Evolutionary conservation across 2,329 filamentous ascomycete genomes (phyloP), one percentile per base, ranked within the genome.

Genomic region (Fusarium agapanthi): DNA sequence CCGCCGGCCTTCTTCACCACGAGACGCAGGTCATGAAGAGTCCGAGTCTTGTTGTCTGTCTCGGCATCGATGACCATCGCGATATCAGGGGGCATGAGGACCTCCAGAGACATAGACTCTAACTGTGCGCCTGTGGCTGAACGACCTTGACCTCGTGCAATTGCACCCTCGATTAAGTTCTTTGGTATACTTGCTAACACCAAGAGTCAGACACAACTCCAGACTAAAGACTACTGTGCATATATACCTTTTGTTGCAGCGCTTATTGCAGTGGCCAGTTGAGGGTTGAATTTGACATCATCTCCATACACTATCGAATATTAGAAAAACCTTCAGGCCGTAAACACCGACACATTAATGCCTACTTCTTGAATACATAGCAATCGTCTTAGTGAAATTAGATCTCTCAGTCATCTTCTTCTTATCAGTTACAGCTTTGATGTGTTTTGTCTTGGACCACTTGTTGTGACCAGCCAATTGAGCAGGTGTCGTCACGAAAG

Each of bases 371-470:
- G 93, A 93, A 66, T 91, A 91, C 69, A 91, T 88, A 55, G 91
- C 89, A 64, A 98, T 92, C 67, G 92, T 89, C 74, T 93, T 91
- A 28, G 91, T 87, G 76, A 97, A 88, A 48, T 86, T 81, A 51
- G 87, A 89, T 35, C 95, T 91, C 75, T 91, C 87, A 47, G 88
- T 88, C 82, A 90, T 94, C 83, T 95, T 97, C 76, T 91, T 91
- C 66, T 88, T 88, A 81, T 99, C 96, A 65, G 91, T 92, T 69
- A 92, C 93, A 57, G 92, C 95, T 83, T 99, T 99, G 81, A 96
- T 94, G 82, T 98, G 96, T 79, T 92, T 93, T 83, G 98, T 98
- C 79, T 96, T 97, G 65, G 94, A 95, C 96, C 96, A 99, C 80
- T 95, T 93, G 82, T 92, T 97, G 83, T 97, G 95, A 20, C 95